Base-by-base conservation (phyloP, 2,329 filamentous ascomycete species). In the Phyllosticta ampelicida region DNA sequence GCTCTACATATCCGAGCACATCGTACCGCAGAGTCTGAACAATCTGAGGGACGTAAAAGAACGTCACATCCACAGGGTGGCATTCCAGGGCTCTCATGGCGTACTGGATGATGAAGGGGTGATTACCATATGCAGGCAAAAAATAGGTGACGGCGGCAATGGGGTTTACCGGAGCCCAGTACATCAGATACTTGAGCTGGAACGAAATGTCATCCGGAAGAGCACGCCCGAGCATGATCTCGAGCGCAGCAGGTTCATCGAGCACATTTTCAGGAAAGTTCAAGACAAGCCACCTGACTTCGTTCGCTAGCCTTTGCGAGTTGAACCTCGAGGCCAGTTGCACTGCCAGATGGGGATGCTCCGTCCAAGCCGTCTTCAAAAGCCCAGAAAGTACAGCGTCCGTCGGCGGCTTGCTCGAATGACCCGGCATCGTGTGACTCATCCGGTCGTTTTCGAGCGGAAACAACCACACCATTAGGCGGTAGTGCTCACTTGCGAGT, bases 41-140 rank as follows among this genome's bases (percentile, higher is more conserved):
- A 65, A 99, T 95, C 70, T 99, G 94, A 6, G 95, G 94, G 2
- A 99, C 94, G 68, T 96, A 97, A 74, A 97, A 99, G 78, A 99
- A 99, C 0, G 92, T 96, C 19, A 97, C 85, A 69, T 97, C 94
- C n/a, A 96, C 86, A 0, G 90, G 86, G 67, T 99, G 94, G 64
- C 87, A 91, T 69, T 99, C 94, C 53, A 99, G 74, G 2, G 94
- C 89, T 66, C 91, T 84, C 86, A 99, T 95, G 1, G 94, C 94
- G 71, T 97, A 99, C 71, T 99, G 95, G 48, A 97, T 83, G 56
- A 99, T 80, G 73, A 91, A 95, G 0, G 95, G 89, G 67, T 99
- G 87, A 66, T 96, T 92, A 48, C 86, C 85, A 71, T 95, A 99
- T 0, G 86, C 85, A 0, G 95, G 95, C 64, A 96, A 71, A 76